A percentile compares a stretch with the other conserved stretches of the same genome.
Conservation (phyloP, 805 yeast genomes). For the Lachancea thermotolerans region DNA sequence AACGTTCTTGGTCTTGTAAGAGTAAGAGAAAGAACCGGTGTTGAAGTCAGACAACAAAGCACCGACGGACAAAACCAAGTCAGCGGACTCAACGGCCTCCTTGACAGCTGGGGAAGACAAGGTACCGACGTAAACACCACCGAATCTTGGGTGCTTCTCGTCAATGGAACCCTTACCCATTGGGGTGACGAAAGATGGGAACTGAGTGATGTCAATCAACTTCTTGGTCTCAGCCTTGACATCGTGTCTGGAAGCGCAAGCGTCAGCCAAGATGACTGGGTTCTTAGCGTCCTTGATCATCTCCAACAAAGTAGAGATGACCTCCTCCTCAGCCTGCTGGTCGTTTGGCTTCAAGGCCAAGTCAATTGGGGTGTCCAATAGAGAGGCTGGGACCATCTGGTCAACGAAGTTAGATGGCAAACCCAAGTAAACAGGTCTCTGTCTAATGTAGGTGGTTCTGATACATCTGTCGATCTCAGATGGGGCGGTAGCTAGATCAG, state of each 20-base stretch:
- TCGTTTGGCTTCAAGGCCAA: constrained; percentile 52
- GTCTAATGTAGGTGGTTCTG: constrained; percentile 60
- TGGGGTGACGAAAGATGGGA: constrained; percentile 81
- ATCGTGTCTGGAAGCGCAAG: constrained; percentile 76
- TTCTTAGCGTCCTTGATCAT: constrained; percentile 52
- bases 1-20: constrained; percentile 66
- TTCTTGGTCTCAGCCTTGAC: constrained; percentile 56
- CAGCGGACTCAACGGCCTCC: constrained; percentile 65
- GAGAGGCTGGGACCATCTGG: constrained; percentile 47
- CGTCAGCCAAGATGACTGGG: constrained; percentile 77
- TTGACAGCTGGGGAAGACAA: constrained; percentile 67
- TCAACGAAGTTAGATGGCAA: constrained; percentile 78
- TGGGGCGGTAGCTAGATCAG: constrained; percentile 60
- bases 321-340: constrained; percentile 56
- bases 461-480: constrained; percentile 67
- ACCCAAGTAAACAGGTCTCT: constrained; percentile 79
- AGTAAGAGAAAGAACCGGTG: constrained; percentile 80
- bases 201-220: constrained; percentile 61
- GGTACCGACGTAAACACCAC: constrained; percentile 84
- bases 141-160: constrained; percentile 66
- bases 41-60: constrained; percentile 82
- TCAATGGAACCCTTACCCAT: constrained; percentile 82
- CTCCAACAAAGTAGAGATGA: constrained; percentile 43
- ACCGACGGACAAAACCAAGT: constrained; percentile 72
- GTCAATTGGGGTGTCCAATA: constrained; percentile 60